Percentiles rank a stretch among this genome's conserved stretches.
These are phyloP conservation scores for Camelina laxa DNA, from an alignment of 345 rosid genomes.

Conservation along the genomic window DNA sequence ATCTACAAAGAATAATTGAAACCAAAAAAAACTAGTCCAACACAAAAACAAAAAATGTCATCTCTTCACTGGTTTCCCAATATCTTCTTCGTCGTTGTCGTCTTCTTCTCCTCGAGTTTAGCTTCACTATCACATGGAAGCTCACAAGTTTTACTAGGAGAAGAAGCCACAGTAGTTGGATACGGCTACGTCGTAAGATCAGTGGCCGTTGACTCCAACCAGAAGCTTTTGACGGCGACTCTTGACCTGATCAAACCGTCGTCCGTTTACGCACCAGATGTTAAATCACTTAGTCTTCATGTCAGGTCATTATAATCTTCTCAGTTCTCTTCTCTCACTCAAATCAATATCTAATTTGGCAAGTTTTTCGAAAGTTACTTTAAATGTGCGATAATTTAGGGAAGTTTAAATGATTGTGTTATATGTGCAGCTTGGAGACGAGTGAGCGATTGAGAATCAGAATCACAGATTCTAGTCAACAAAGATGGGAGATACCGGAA, in stretches of 20 bases:
- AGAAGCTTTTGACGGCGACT: slow-evolving; percentile 46
- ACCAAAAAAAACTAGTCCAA: background rate
- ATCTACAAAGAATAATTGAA: slow-evolving; percentile 17
- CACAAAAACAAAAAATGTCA: slow-evolving; percentile 30
- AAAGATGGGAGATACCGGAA: slow-evolving; percentile 70
- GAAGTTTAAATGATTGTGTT: background rate
- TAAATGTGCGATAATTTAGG: background rate
- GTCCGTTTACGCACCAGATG: slow-evolving; percentile 56
- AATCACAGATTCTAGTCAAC: slow-evolving; percentile 50
- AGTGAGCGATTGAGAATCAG: slow-evolving; percentile 59
- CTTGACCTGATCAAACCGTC: slow-evolving; percentile 55
- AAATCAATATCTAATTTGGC: background rate
- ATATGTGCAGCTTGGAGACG: slow-evolving; percentile 51
- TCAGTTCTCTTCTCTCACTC: slow-evolving; percentile 3
- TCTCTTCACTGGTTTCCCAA: slow-evolving; percentile 18
- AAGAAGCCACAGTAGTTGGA: slow-evolving; percentile 43
- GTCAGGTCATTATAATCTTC: slow-evolving; percentile 48
- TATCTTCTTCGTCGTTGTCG: background rate
- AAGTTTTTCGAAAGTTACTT: background rate
- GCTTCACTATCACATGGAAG: slow-evolving; percentile 34
- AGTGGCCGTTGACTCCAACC: slow-evolving; percentile 42
- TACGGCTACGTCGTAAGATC: slow-evolving; percentile 60
- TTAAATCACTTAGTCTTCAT: slow-evolving; percentile 51
- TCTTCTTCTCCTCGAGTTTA: slow-evolving; percentile 26
- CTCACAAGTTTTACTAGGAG: slow-evolving; percentile 3